Evolutionary conservation across 768 basidiomycete species (phyloP).

Genomic region (Cubamyces lactineus): DNA sequence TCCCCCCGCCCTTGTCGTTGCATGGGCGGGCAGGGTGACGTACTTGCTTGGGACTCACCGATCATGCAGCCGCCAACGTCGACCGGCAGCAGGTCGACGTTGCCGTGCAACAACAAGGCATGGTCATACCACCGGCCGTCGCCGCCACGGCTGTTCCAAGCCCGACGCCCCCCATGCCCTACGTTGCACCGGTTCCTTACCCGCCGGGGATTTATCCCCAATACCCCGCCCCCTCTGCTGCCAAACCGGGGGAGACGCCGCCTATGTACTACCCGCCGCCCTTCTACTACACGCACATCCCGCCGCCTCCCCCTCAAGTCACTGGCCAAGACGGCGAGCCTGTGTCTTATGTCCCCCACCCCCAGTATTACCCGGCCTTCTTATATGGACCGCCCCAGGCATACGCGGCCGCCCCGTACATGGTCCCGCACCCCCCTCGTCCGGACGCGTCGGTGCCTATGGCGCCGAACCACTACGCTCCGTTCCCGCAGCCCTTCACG

Average conservation of each 20-base stretch:
- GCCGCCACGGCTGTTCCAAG: conserved; percentile 40
- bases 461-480: conserved; percentile 36
- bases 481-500: conserved; percentile 43
- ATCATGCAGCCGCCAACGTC: conserved; percentile 60
- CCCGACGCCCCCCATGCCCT: conserved; percentile 53
- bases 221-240: conserved; percentile 47
- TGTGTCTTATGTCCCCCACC: conserved; percentile 42
- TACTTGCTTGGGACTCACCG: conserved; percentile 29
- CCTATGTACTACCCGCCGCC: conserved; percentile 53
- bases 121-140: conserved; percentile 47
- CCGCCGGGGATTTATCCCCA: conserved; percentile 59
- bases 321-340: conserved; percentile 47
- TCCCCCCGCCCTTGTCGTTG: conserved; percentile 19
- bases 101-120: conserved; percentile 44
- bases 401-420: conserved; percentile 48
- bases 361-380: conserved; percentile 53
- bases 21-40: conserved; percentile 27
- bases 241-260: conserved; percentile 55
- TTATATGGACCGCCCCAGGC: conserved; percentile 39
- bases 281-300: conserved; percentile 47
- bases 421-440: conserved; percentile 40
- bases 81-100: conserved; percentile 45
- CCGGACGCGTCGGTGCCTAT: conserved; percentile 24
- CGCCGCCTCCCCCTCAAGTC: conserved; percentile 43
- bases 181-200: conserved; percentile 55